Base-by-base conservation (phyloP, 306 rosid genomes). In the Cicer arietinum region DNA sequence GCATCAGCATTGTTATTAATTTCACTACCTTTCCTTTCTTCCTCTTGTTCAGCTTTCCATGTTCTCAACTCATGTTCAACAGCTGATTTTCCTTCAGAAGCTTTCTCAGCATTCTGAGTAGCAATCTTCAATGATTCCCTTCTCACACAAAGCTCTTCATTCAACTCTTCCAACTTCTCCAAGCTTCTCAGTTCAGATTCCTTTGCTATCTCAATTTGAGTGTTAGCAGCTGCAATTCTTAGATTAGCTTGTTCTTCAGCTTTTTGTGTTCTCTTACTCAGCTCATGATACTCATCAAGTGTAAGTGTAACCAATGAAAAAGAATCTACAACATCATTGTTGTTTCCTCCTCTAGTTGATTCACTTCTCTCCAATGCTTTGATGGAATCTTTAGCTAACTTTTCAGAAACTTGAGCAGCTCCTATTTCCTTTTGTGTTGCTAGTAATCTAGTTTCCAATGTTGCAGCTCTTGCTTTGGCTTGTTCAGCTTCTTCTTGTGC, bases 301-400 rank as follows among this genome's bases (percentile, higher is more conserved):
- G 90, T 83, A 12, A 92, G 85, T 6, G 97, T 90, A 43, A 94
- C 90, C 22, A 80, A 73, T 1, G 85, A 50, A 4, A 86, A 81
- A 30, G 90, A 79, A 82, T 89, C 89, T n/a, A 68, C 62, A 16
- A 75, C 85, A 10, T 65, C 71, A 4, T 64, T 60, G 51, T 60
- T 35, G 45, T 17, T 59, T 59, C 67, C 44, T 60, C 67, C 25
- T 79, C 75, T 76, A 45, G 81, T 79, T 39, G 90, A 84, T 80
- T 91, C 95, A 17, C 96, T 89, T 80, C 87, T 96, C 56, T 85
- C 84, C 84, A 94, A 72, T 45, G 97, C 96, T 72, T 88, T 85
- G 57, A 91, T 84, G 58, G 96, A 90, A 40, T 92, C 93, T 45
- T 86, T 47, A 0, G 93, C 97, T 69, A 90, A 64, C 83, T 78